Base-by-base conservation (phyloP, 1,139 yeast genomes). In the Nematodospora anomalae region DNA sequence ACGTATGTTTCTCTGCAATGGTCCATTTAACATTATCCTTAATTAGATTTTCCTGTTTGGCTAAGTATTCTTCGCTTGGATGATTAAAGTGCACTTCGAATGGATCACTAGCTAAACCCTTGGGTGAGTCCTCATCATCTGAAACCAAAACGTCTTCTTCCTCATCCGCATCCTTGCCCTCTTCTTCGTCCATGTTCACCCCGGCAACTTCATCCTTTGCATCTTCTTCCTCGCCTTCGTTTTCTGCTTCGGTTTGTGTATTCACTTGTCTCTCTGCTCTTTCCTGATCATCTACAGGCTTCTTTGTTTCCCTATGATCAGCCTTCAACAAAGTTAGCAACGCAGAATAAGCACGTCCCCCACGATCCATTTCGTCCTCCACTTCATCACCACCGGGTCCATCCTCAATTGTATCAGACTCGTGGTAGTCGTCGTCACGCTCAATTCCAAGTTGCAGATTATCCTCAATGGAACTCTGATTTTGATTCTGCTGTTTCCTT, bases 81-180 rank as follows among this genome's bases (percentile, higher is more conserved):
- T 65, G 60, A 36, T 82, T 84, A 57, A 83, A 90, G 55, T 90
- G 97, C 16, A 63, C 54, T 44, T 85, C 88, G 50, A 84, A 89
- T 0, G 95, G 87, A 57, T 83, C 88, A 3, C n/a, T 30, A 9
- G 35, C 33, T 24, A 47, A 27, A 6, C 45, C 47, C 13, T 43
- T 42, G 3, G 8, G 47, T 49, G 12, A 51, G 8, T 60, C 68
- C 3, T 50, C 62, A 7, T 58, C 67, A 7, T 55, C 64, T 6
- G 53, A 65, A 7, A 54, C 62, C 31, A 61, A 70, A 3, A 59
- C 67, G 31, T 62, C 67, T 14, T 51, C 57, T 16, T 55, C 56
- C 3, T 49, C 60, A 20, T 49, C 51, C 16, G 60, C 67, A 6
- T 59, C 62, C 7, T 58, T 69, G 2, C 28, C 44, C 9, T 28